Base-by-base conservation (phyloP, 2,329 filamentous ascomycete genomes). In the Pseudogymnoascus sp. region DNA sequence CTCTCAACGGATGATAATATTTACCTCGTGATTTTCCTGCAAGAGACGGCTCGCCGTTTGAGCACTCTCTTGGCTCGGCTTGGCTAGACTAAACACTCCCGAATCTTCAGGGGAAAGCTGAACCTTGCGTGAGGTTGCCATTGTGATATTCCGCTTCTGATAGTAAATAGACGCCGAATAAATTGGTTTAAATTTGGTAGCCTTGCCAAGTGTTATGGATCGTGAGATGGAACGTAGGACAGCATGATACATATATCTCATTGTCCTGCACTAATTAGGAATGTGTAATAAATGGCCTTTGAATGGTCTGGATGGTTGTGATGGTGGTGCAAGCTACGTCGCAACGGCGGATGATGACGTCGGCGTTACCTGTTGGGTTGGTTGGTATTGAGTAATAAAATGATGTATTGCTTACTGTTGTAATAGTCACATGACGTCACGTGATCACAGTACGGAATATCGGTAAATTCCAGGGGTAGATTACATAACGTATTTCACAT, bases 11-110 rank as follows among this genome's bases (percentile, higher is more conserved):
- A 61, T 12, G 60, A 50, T 53, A 8, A 25, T 53, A 50, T 70
- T 33, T 68, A 81, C 77, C 76, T 85, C 83, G 67, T 94, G 81
- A 70, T 96, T 92, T 63, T 86, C 77, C 72, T 96, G 90, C 16
- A 97, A 76, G 3, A 96, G 75, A 66, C 89, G 79, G 3, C 85
- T 87, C 0, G 83, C 80, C 64, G 79, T 86, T 40, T 78, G 76
- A 0, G 91, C 89, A 0, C 86, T 81, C 35, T 85, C 84, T 1
- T 82, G 75, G 2, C 77, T 82, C 72, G 83, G 42, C 79, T 75
- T 75, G 65, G 77, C 65, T 72, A 78, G 64, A 6, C 73, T 73
- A 67, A 80, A 76, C 6, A 85, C 71, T 4, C 83, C 84, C 0
- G 79, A 80, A 62, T 84, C 77, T 2, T 78, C 72, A 1, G 78